These are phyloP conservation scores for Sarocladiaceae sp. DNA, from an alignment of 2,329 filamentous ascomycete species.

Conservation along the genomic window DNA sequence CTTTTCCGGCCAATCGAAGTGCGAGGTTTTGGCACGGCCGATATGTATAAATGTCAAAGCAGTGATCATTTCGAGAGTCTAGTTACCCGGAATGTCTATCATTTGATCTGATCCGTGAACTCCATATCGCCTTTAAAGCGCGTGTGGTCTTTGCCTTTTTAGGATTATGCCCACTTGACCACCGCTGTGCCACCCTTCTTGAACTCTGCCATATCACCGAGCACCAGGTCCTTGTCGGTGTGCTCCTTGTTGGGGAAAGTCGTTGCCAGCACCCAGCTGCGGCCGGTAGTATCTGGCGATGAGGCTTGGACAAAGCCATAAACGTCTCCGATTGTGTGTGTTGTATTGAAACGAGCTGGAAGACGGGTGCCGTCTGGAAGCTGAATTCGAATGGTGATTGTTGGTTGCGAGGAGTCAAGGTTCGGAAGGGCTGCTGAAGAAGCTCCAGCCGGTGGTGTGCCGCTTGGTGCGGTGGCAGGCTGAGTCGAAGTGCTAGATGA, in stretches of 20 bases:
- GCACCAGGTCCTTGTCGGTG: constrained; percentile 56
- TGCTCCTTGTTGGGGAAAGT: constrained; percentile 83
- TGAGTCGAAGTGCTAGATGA: constrained; percentile 13
- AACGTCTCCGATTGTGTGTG: constrained; percentile 71
- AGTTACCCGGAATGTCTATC: not conserved
- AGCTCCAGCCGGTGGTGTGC: constrained; percentile 27
- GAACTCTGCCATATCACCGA: constrained; percentile 61
- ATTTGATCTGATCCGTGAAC: not conserved
- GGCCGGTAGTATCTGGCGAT: constrained; percentile 48
- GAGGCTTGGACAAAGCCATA: constrained; percentile 71
- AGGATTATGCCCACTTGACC: constrained; percentile 51
- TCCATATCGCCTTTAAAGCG: not conserved
- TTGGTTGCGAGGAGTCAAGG: constrained; percentile 64
- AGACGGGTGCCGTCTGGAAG: constrained; percentile 73
- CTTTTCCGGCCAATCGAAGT: not conserved
- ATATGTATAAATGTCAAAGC: no score
- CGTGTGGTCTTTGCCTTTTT: not conserved
- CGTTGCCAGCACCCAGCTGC: constrained; percentile 73
- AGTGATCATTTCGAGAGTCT: not conserved
- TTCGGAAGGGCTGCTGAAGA: constrained; percentile 24
- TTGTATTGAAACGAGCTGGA: constrained; percentile 77
- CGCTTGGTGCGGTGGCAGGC: constrained; percentile 24
- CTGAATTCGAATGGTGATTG: constrained; percentile 69
- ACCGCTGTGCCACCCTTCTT: constrained; percentile 62
- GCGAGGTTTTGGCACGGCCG: not conserved